These are phyloP conservation scores for Mortierella sp. DNA, from an alignment of 371 early-diverging fungal genomes.

Conservation along the genomic window DNA sequence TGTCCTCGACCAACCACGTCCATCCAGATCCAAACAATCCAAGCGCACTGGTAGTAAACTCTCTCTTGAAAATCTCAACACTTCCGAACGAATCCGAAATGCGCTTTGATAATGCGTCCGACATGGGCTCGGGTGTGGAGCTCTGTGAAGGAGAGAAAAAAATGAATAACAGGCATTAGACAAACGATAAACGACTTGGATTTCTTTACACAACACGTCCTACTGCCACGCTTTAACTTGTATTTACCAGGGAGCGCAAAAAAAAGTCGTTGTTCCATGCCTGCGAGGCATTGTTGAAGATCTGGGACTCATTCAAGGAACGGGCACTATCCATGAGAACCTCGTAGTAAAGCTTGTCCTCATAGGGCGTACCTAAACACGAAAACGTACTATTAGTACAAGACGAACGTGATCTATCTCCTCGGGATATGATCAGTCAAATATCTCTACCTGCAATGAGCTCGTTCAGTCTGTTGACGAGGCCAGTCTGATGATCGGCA, in stretches of 20 bases:
- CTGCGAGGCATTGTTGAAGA: constrained; percentile 73
- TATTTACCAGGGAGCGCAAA: constrained; percentile 60
- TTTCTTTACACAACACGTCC: constrained; percentile 13
- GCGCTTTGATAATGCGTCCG: constrained; percentile 33
- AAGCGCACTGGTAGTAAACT: constrained; percentile 61
- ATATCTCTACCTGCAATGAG: constrained; percentile 44
- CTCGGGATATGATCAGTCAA: not conserved
- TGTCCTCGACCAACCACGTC: constrained; percentile 70
- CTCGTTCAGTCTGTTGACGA: constrained; percentile 50
- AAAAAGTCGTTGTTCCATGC: constrained; percentile 76
- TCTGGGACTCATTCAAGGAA: constrained; percentile 44
- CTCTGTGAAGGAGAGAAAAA: constrained; percentile 16
- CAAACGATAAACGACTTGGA: not conserved
- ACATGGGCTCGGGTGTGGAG: constrained; percentile 26
- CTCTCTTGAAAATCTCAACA: constrained; percentile 62
- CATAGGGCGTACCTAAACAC: constrained; percentile 45
- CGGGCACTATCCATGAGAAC: constrained; percentile 50
- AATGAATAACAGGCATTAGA: not conserved
- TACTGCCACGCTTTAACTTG: too few species aligned
- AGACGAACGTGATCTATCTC: too few species aligned
- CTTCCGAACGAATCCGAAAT: constrained; percentile 56
- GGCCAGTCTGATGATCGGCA: constrained; percentile 40
- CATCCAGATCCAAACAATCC: constrained; percentile 73
- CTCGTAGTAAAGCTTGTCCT: constrained; percentile 42
- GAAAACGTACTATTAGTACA: not conserved